These are phyloP conservation scores for Mycosphaerella sp. DNA, from an alignment of 2,329 filamentous ascomycete species.

Conservation along the genomic window DNA sequence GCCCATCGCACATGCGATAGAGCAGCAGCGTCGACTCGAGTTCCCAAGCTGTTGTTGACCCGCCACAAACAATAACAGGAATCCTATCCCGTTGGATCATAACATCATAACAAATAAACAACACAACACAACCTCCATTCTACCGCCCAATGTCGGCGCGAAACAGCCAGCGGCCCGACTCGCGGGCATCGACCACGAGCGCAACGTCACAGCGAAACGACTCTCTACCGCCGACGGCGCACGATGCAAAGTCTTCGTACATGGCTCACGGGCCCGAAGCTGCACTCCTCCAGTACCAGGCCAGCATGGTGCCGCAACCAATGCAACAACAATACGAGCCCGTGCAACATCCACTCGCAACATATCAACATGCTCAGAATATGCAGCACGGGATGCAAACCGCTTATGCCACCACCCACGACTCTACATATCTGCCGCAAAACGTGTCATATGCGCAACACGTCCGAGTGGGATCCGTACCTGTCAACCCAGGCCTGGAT, in stretches of 20 bases:
- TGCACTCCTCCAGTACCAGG: slow-evolving; percentile 30
- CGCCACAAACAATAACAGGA: slow-evolving; percentile 12
- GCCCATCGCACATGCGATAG: not conserved
- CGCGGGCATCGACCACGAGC: slow-evolving; percentile 33
- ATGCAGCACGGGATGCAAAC: slow-evolving; percentile 20
- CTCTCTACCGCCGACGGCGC: slow-evolving; percentile 14
- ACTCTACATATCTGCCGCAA: slow-evolving; percentile 24
- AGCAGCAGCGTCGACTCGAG: not conserved
- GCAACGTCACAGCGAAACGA: slow-evolving; percentile 29
- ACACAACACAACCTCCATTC: slow-evolving; percentile 14
- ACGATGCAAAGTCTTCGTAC: slow-evolving; percentile 23
- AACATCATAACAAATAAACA: slow-evolving; percentile 6
- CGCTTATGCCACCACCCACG: slow-evolving; percentile 22
- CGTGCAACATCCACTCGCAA: slow-evolving; percentile 11
- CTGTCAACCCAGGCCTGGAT: slow-evolving; percentile 22
- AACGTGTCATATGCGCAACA: slow-evolving; percentile 27
- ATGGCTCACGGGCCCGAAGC: slow-evolving; percentile 26
- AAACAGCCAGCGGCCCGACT: slow-evolving; percentile 28
- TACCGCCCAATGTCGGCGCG: slow-evolving; percentile 26
- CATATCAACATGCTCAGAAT: slow-evolving; percentile 22
- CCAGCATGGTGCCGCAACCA: slow-evolving; percentile 25
- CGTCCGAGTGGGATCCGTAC: slow-evolving; percentile 26
- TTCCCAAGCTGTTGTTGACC: not conserved
- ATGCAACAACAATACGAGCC: slow-evolving; percentile 21
- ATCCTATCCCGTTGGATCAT: slow-evolving; percentile 2